Evolutionary conservation across 768 basidiomycete genomes (phyloP), one percentile per base, ranked within the genome.

Genomic region (Phylloporus rhodoxanthus): DNA sequence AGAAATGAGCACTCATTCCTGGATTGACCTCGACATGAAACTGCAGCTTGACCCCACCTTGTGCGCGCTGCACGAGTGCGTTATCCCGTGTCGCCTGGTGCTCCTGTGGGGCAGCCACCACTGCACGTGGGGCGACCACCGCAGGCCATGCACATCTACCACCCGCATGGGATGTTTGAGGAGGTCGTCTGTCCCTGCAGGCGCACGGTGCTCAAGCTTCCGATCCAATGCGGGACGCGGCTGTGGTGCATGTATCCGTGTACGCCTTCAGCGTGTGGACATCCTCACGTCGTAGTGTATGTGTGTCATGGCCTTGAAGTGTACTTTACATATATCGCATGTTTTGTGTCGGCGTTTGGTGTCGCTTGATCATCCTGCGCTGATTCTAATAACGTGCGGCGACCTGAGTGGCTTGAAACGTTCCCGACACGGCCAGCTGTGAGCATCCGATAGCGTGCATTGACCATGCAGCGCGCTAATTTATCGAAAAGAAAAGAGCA

Each of bases 261-360:
- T 66, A 72, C 78, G 30, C 67, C 80, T 1, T 84, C 84, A 0
- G 60, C 78, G 0, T 99, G 96, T 58, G 94, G 92, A 0, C 96
- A 98, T 59, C 80, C 86, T 0, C 78, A 77, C n/a, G n/a, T n/a
- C 51, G 76, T 81, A 0, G 75, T 76, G 0, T 96, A 98, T 67
- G 68, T 75, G 5, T 98, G 96, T 59, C 96, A 98, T 64, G 85
- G n/a, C n/a, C n/a, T n/a, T n/a, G n/a, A n/a, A n/a, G n/a, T n/a
- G n/a, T n/a, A n/a, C n/a, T n/a, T n/a, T n/a, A n/a, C n/a, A n/a
- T n/a, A n/a, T n/a, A n/a, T n/a, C n/a, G n/a, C n/a, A n/a, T n/a
- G n/a, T n/a, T n/a, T n/a, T n/a, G n/a, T n/a, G n/a, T n/a, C n/a
- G n/a, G n/a, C n/a, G n/a, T n/a, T n/a, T n/a, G n/a, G n/a, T n/a